Evolutionary conservation across 768 basidiomycete species (phyloP).

Genomic region (Boletus pseudo-olivaceus): DNA sequence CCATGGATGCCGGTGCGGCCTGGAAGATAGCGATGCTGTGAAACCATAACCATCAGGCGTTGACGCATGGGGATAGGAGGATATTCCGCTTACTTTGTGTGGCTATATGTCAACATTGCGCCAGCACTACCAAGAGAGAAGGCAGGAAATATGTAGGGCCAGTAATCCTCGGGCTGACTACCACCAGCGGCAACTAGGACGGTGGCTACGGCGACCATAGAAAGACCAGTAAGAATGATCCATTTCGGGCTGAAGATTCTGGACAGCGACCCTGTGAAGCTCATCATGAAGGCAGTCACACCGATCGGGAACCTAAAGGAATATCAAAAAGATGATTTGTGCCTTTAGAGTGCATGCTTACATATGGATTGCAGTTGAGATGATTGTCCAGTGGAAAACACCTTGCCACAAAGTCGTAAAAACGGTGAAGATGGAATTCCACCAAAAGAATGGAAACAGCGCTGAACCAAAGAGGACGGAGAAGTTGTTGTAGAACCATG

Average conservation of each 20-base stretch:
- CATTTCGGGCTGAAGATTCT: constrained; percentile 40
- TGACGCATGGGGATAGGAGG: background rate
- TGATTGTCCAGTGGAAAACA: constrained; percentile 40
- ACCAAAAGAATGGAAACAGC: constrained; percentile 42
- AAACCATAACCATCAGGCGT: background rate
- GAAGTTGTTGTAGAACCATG: constrained; percentile 43
- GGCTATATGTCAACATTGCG: constrained; percentile 42
- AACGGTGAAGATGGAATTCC: constrained; percentile 32
- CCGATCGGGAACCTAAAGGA: constrained; percentile 40
- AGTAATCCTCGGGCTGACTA: constrained; percentile 41
- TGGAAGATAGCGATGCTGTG: constrained; percentile 49
- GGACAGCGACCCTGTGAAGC: constrained; percentile 39
- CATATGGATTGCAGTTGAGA: constrained; percentile 40
- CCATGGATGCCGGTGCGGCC: constrained; percentile 44
- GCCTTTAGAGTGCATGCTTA: constrained; percentile 14
- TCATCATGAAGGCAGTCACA: constrained; percentile 33
- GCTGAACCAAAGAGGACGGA: constrained; percentile 37
- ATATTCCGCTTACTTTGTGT: constrained; percentile 41
- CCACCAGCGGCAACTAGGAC: constrained; percentile 42
- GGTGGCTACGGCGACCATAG: constrained; percentile 37
- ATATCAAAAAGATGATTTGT: background rate
- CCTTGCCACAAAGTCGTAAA: constrained; percentile 41
- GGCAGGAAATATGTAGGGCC: constrained; percentile 47
- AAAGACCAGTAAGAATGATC: constrained; percentile 42
- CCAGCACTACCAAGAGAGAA: constrained; percentile 48